A percentile compares a stretch with the other conserved stretches of the same genome.
phyloP scores from a whole-genome alignment of 75 land plant species.

The Cryptomeria japonica region DNA sequence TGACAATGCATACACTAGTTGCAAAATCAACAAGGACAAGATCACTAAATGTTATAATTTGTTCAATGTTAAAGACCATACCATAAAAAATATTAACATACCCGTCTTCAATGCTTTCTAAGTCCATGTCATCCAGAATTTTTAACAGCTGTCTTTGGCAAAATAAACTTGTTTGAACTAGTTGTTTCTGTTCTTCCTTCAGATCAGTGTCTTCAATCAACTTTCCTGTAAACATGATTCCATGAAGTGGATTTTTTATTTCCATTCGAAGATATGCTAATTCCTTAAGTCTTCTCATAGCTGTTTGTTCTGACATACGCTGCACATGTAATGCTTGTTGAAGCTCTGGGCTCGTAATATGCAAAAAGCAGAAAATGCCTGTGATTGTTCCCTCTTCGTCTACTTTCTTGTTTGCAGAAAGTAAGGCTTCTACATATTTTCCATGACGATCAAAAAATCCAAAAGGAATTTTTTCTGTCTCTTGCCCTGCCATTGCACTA shows the following conservation, averaged over 20 bases:
- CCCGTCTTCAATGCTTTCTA: conserved; percentile 84
- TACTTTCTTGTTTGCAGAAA: conserved; percentile 68
- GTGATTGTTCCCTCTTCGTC: conserved; percentile 66
- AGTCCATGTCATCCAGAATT: conserved; percentile 68
- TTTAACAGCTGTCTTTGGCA: conserved; percentile 76
- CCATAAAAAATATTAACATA: conserved; percentile 28
- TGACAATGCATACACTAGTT: background rate
- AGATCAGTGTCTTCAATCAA: conserved; percentile 57
- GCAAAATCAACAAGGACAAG: background rate
- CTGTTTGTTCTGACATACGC: conserved; percentile 50
- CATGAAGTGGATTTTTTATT: conserved; percentile 67
- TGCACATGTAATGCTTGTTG: conserved; percentile 65
- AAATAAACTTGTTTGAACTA: conserved; percentile 46
- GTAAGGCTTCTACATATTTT: conserved; percentile 72
- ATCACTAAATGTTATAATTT: background rate
- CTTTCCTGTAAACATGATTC: conserved; percentile 55
- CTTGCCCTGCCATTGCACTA: conserved; percentile 71
- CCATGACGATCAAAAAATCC: conserved; percentile 63
- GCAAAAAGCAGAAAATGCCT: conserved; percentile 80
- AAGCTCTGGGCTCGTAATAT: conserved; percentile 78
- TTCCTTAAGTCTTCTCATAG: conserved; percentile 57
- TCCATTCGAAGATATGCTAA: conserved; percentile 65
- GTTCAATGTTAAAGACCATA: background rate
- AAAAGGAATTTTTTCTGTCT: conserved; percentile 62
- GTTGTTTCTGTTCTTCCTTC: conserved; percentile 64